Conservation (phyloP, 73 alveolate genomes). For the Blepharisma stoltei region DNA sequence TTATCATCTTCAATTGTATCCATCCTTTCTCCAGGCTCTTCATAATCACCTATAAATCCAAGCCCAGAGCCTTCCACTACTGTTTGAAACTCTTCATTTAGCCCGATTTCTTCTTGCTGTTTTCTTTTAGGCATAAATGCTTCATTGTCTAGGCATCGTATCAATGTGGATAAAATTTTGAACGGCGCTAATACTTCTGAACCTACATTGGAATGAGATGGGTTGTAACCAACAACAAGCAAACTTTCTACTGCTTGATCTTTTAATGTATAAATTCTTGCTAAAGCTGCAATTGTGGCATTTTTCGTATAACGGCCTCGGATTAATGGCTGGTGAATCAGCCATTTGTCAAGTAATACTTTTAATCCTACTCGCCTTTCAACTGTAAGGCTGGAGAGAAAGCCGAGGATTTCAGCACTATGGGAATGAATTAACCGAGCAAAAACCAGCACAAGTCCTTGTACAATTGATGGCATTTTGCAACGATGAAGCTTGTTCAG, state of each 20-base stretch:
- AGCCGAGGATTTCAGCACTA: conserved; percentile 87
- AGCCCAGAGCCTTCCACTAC: conserved; percentile 31
- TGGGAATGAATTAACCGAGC: conserved; percentile 88
- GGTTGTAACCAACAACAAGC: conserved; percentile 93
- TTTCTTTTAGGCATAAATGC: conserved; percentile 68
- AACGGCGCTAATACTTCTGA: conserved; percentile 97
- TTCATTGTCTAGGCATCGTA: conserved; percentile 94
- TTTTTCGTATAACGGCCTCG: conserved; percentile 94
- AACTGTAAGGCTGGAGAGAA: conserved; percentile 79
- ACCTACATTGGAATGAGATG: conserved; percentile 86
- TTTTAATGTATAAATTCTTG: conserved; percentile 78
- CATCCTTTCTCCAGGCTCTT: conserved; percentile 42
- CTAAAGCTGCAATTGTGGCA: conserved; percentile 89
- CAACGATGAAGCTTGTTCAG: conserved; percentile 88
- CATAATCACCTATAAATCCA: conserved; percentile 40
- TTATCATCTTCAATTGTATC: conserved; percentile 68
- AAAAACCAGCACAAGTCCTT: conserved; percentile 86
- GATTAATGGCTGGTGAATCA: conserved; percentile 89
- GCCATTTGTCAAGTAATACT: conserved; percentile 95
- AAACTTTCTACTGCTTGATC: conserved; percentile 82
- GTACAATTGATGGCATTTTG: conserved; percentile 92
- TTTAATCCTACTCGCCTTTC: conserved; percentile 88
- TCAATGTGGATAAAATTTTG: conserved; percentile 82
- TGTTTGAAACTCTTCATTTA: conserved; percentile 33
- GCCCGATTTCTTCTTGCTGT: conserved; percentile 28